Evolutionary conservation across 768 basidiomycete species (phyloP), one percentile per base, ranked within the genome.

Genomic region (Russula virescens): DNA sequence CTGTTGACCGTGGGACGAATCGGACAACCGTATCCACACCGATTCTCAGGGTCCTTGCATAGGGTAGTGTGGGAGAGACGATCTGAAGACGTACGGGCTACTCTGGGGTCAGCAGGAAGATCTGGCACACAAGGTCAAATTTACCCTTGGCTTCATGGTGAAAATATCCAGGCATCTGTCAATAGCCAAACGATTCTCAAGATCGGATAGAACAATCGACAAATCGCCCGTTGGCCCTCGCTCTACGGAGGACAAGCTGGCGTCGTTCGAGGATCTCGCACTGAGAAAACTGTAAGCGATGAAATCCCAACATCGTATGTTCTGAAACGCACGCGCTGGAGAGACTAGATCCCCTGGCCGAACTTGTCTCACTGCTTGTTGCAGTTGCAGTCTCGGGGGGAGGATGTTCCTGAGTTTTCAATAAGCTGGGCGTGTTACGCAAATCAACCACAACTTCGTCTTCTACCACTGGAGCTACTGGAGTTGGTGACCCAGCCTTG

Each of bases 51-150:
- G 86, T 83, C 42, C 97, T 87, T 21, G 80, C 80, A 73, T 88
- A 98, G 25, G 88, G 81, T 46, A 98, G 80, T 18, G 77, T 76
- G 1, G 94, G 85, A 0, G 96, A 89, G 34, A 81, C 77, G 76
- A 99, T 94, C 78, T 98, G 96, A 52, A 98, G 79, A 65, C 88
- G 88, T 61, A 96, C 92, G 75, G 84, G 82, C 95, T 97, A n/a
- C 43, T 66, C 35, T n/a, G 58, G 53, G 21, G 48, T 62, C 48
- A 35, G 23, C n/a, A 60, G 42, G 16, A 5, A 60, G 49, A 14
- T 3, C 10, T 23, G 10, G 16, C 26, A 53, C 67, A 66, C 19
- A 19, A 35, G 31, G n/a, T 8, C 46, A 21, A 21, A 38, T 35
- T 64, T 65, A 93, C 96, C 83, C 93, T 94, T 1, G 89, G 89